Evolutionary conservation across 1,284 basidiomycete species (phyloP).

Genomic region (Termitomyces sp.): DNA sequence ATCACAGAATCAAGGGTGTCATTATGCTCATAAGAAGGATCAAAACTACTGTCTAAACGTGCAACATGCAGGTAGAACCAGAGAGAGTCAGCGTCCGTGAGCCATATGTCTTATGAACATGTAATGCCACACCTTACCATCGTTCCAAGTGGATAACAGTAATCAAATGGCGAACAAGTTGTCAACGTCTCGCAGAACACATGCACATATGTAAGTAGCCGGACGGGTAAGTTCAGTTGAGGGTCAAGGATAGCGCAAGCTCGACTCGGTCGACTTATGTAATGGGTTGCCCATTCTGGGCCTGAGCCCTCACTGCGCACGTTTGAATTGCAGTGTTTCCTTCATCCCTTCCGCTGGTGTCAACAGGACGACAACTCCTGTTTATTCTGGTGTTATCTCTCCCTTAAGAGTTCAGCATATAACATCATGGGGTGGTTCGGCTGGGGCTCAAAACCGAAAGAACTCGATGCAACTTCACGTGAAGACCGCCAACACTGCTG

Average conservation of each 20-base stretch:
- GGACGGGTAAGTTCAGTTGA: too few species aligned
- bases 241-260: too few species aligned
- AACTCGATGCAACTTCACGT: conserved; percentile 39
- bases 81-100: too few species aligned
- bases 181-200: too few species aligned
- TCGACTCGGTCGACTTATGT: too few species aligned
- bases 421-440: conserved; percentile 42
- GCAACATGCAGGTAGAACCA: background rate
- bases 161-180: too few species aligned
- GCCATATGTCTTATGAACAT: background rate
- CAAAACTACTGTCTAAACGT: background rate
- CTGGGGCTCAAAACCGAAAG: conserved; percentile 29
- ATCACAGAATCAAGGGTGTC: background rate
- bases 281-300: too few species aligned
- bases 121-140: background rate
- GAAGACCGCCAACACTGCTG: conserved; percentile 68
- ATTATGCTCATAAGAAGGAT: background rate
- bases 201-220: too few species aligned
- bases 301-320: too few species aligned
- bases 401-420: background rate
- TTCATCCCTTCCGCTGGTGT: background rate
- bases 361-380: background rate
- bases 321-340: too few species aligned
- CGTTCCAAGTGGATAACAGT: background rate
- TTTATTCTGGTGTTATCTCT: background rate